Conservation (phyloP, 768 basidiomycete genomes). For the Chalciporus pseudorubinellus region DNA sequence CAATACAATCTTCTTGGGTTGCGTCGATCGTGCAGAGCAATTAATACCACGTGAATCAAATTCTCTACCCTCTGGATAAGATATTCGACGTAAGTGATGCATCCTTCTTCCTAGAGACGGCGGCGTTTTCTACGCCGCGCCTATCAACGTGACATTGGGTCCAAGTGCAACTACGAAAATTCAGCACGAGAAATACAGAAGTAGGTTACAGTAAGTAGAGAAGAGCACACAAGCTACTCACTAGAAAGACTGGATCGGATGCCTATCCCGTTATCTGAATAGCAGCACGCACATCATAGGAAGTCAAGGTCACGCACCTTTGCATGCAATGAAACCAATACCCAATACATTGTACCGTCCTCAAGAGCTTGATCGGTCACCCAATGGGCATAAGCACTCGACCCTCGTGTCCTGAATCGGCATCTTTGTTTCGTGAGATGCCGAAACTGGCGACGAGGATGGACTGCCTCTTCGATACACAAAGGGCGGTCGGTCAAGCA, state of each 20-base stretch:
- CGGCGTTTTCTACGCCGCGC: too few relatives aligned
- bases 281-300: background rate
- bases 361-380: background rate
- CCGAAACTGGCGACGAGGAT: background rate
- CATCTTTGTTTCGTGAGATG: background rate
- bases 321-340: background rate
- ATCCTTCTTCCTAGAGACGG: too few relatives aligned
- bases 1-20: too few relatives aligned
- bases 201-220: background rate
- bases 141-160: too few relatives aligned
- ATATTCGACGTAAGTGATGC: too few relatives aligned
- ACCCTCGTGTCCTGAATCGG: background rate
- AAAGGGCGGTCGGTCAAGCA: background rate
- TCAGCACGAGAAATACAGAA: background rate
- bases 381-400: background rate
- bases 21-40: too few relatives aligned
- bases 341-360: background rate
- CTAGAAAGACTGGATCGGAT: too few relatives aligned
- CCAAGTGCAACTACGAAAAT: too few relatives aligned
- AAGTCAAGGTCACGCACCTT: background rate
- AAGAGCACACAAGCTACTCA: too few relatives aligned
- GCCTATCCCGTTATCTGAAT: too few relatives aligned
- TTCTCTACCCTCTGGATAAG: too few relatives aligned
- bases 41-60: too few relatives aligned
- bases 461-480: background rate